Base-by-base conservation (phyloP, 2,329 filamentous ascomycete genomes). In the Fusarium gaditjirri region DNA sequence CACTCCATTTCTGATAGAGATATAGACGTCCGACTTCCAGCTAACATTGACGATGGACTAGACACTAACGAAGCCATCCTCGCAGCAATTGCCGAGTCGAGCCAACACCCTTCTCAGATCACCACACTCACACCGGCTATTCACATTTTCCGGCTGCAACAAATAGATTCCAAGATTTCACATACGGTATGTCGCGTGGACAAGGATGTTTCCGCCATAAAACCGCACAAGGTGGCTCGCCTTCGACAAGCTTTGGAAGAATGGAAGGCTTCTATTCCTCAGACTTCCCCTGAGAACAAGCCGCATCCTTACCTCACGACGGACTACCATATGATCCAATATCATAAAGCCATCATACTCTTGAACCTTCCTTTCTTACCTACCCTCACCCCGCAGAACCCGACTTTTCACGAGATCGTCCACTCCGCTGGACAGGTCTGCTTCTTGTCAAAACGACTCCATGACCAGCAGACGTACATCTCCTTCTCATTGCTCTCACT, bases 1-100 rank as follows among this genome's bases (percentile, higher is more conserved):
- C 42, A 62, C 14, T 62, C 53, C 25, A 49, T 59, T 17, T 59
- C 53, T 3, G 59, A 59, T 5, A 59, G 59, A 42, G 59, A 62
- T 14, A 62, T 62, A 17, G 42, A 59, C 12, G 23, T 41, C 7
- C 4, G 23, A 14, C 42, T 59, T 4, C 59, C 59, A 12, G 53
- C 59, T 2, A 59, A 59, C 2, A 59, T 62, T 1, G 35, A 62
- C 19, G 59, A 47, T n/a, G 42, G 29, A 23, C 4, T 49, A 0
- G 59, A 42, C 3, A 42, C 35, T 3, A 42, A 62, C 2, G 53
- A 59, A 25, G 4, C 23, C 5, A 35, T 62, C 4, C 6, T 47
- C 16, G 35, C 53, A 3, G 35, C 59, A 23, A 42, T 59, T 14
- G 19, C 42, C 5, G 12, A 59, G 12, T 42, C 42, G 2, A 25